These are phyloP conservation scores for Cymbidium sinense DNA, from an alignment of 106 monocot species.

Conservation along the genomic window DNA sequence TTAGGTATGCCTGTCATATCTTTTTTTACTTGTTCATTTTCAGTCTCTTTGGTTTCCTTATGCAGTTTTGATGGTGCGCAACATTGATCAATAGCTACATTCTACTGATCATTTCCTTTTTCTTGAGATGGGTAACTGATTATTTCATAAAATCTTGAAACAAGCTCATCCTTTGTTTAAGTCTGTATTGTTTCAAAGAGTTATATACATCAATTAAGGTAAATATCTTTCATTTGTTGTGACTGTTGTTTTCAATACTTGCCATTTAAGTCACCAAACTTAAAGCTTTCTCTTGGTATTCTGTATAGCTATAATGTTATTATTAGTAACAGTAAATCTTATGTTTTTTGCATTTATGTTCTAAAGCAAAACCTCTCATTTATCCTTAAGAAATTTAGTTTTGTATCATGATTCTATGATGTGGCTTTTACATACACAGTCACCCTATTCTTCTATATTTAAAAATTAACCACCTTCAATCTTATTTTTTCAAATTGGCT, in stretches of 20 bases:
- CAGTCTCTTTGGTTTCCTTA: not conserved
- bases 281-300: not conserved
- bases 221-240: not conserved
- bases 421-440: too few relatives aligned
- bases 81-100: not conserved
- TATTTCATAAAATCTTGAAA: not conserved
- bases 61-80: not conserved
- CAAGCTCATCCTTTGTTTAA: not conserved
- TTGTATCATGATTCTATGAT: not conserved
- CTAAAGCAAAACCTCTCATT: not conserved
- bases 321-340: not conserved
- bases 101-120: not conserved
- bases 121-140: not conserved
- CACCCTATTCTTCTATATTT: too few relatives aligned
- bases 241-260: not conserved
- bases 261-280: not conserved
- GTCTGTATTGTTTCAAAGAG: not conserved
- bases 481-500: too few relatives aligned
- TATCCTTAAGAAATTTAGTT: not conserved
- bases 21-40: not conserved
- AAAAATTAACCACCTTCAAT: too few relatives aligned
- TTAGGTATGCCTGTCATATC: constrained; percentile 42
- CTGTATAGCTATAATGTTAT: not conserved
- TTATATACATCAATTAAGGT: not conserved
- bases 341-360: not conserved